A percentile compares a stretch with the other conserved stretches of the same genome.
These are phyloP conservation scores for Azolla pinnata DNA, from an alignment of 75 land plant genomes.

Conservation along the genomic window DNA sequence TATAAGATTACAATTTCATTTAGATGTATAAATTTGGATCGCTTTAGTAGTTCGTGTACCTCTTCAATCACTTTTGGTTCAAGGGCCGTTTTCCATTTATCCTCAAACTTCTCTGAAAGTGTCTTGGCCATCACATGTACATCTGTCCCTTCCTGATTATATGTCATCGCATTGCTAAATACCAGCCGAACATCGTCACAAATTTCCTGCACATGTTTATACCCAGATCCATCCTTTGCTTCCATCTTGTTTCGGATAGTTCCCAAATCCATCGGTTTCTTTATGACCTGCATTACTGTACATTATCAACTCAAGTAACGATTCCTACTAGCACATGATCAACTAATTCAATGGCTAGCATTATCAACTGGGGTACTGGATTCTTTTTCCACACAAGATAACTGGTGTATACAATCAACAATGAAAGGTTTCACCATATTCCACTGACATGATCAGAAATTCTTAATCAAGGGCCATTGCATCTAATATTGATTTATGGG, in stretches of 20 bases:
- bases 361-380: no score
- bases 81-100: conserved; percentile 62
- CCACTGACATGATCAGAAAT: no score
- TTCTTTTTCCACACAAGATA: no score
- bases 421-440: no score
- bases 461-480: no score
- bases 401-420: no score
- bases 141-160: conserved; percentile 73
- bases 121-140: conserved; percentile 81
- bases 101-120: conserved; percentile 73
- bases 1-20: no score
- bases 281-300: conserved; percentile 46
- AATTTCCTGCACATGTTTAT: conserved; percentile 69
- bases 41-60: no score
- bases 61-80: conserved; percentile 82
- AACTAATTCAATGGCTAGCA: no score
- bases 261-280: conserved; percentile 88
- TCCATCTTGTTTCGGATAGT: conserved; percentile 81
- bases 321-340: no score
- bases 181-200: conserved; percentile 75
- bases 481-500: no score
- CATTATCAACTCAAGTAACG: neutral
- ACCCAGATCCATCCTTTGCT: conserved; percentile 75
- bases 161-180: conserved; percentile 85
- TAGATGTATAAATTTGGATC: no score